Conservation (phyloP, 139 green algal genomes). For the Closterium sp. region DNA sequence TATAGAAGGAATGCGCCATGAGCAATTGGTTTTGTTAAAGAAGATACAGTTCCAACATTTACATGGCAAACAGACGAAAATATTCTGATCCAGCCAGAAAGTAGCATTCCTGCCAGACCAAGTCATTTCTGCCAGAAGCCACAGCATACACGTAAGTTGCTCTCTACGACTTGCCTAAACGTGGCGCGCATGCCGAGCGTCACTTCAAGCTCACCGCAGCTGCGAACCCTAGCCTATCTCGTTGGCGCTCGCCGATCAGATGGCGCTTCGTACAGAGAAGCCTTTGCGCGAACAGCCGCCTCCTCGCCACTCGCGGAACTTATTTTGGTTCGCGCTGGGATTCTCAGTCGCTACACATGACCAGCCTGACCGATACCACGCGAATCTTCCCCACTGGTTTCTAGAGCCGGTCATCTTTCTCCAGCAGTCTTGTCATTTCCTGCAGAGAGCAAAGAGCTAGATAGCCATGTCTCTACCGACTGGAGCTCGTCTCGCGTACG, state of each 20-base stretch:
- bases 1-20: too few relatives aligned
- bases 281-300: not conserved
- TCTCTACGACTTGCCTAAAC: too few relatives aligned
- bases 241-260: not conserved
- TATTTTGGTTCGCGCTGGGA: not conserved
- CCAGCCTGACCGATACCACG: not conserved
- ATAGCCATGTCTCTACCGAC: not conserved
- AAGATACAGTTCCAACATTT: too few relatives aligned
- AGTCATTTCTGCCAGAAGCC: not conserved
- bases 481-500: too few relatives aligned
- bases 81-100: too few relatives aligned
- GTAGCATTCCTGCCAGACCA: too few relatives aligned
- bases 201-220: not conserved
- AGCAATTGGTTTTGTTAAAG: too few relatives aligned
- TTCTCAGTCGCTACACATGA: too few relatives aligned
- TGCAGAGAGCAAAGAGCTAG: not conserved
- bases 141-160: too few relatives aligned
- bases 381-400: not conserved
- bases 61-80: too few relatives aligned
- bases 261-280: not conserved
- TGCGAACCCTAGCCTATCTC: too few relatives aligned
- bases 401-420: not conserved
- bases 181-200: not conserved
- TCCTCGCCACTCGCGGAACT: not conserved
- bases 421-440: not conserved